Base-by-base conservation (phyloP, 2,329 filamentous ascomycete genomes). In the Colletotrichum tropicicola region DNA sequence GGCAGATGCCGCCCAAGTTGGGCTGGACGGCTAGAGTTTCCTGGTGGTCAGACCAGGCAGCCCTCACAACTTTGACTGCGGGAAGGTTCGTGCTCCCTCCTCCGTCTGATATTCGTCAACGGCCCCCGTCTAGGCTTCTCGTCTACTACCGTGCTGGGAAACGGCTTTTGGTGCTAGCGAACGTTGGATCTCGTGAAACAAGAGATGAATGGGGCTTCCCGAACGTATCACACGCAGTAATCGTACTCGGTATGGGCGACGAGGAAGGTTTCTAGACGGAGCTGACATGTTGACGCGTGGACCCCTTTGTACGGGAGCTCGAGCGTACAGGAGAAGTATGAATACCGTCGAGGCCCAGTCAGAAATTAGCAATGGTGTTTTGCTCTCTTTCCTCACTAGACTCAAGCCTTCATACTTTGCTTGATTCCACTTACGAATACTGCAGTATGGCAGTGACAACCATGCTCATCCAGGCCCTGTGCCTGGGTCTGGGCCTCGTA, bases 171-270 rank as follows among this genome's bases (percentile, higher is more conserved):
- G 25, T 10, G 12, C 43, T 41, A 28, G 23, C 23, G 10, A 15
- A 12, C 17, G 37, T 5, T 19, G 17, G 19, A 41, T 7, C 37
- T 23, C 0, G 19, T 23, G 25, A 41, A 5, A 41, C 37, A 17
- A 19, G 37, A 9, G 8, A 17, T 17, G n/a, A 13, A 35, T 13
- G 32, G 13, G n/a, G 32, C 32, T 35, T 13, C 10, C 13, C 32
- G 32, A 35, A 13, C n/a, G 32, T n/a, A 19, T 41, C 37, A n/a
- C 7, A 17, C 15, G 37, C 15, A 41, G 5, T n/a, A n/a, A 7
- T 59, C 60, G 55, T 53, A 52, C 39, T 59, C 55, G 55, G 37
- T 13, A 52, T 30, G 15, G 27, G 19, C 7, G 27, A n/a, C 13
- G 5, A 44, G 8, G 12, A 23, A 19, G 19, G 23, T 52, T 32